Evolutionary conservation across 2,329 filamentous ascomycete genomes (phyloP), one percentile per base, ranked within the genome.

Genomic region (Pestalotiopsis sp.): DNA sequence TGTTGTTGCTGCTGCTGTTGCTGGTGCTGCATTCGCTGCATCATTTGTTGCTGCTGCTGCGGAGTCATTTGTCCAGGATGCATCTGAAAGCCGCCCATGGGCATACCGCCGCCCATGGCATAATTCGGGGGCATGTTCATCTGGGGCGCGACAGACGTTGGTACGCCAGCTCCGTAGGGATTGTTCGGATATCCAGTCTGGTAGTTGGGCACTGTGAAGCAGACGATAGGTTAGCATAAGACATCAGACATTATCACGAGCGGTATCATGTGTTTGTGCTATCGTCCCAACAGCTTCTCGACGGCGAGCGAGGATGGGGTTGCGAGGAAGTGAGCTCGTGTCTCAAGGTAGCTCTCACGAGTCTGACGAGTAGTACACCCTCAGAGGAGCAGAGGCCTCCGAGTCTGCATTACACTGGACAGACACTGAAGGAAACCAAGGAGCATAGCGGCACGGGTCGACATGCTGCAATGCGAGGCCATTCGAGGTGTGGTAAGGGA

Each of bases 141-240:
- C 71, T 87, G 86, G 9, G 83, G 83, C 57, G 80, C 81, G 70
- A 82, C 81, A 48, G 85, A 80, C 62, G 82, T 80, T 22, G 85
- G 81, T 74, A 86, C 79, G 71, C 84, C 82, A 72, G 84, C 79
- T 69, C 85, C 86, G 74, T 89, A 90, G 4, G 87, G 84, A 44
- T 85, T 84, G 73, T 81, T 83, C 26, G 86, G 84, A 71, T 87
- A 90, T 65, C 88, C 86, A 55, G 86, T 81, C 71, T 88, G 88
- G 70, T 85, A 89, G 62, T 77, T 75, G 72, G 85, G 78, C 83
- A 89, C 87, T 88, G 76, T 68, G 68, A 69, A 70, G 60, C 66
- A 66, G 71, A 73, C 73, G 70, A 72, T 74, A 66, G n/a, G 58
- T 70, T 61, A 70, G 68, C 26, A 64, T 67, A 17, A 60, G 9